Evolutionary conservation across 1,284 basidiomycete genomes (phyloP).

Genomic region (Pseudozyma thailandica): DNA sequence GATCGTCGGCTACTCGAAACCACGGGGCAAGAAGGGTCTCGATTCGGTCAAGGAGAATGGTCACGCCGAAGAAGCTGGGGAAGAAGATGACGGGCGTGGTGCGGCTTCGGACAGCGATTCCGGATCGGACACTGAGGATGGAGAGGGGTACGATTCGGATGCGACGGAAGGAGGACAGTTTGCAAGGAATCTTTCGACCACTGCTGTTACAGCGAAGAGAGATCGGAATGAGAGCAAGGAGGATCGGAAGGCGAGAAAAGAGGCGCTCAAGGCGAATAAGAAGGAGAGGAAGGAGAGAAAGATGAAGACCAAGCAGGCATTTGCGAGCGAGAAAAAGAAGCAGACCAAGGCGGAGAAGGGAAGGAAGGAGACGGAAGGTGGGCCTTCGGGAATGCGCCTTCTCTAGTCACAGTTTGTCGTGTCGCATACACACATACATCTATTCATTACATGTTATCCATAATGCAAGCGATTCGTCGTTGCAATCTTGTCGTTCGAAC

Average conservation of each 20-base stretch:
- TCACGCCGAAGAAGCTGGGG: neutral
- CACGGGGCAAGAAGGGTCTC: constrained; percentile 18
- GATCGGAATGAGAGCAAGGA: constrained; percentile 77
- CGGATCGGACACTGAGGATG: constrained; percentile 41
- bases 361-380: constrained; percentile 50
- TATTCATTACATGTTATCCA: too few relatives aligned
- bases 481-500: too few relatives aligned
- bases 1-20: constrained; percentile 57
- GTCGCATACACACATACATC: neutral
- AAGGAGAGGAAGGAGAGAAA: constrained; percentile 55
- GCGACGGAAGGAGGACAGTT: constrained; percentile 35
- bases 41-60: constrained; percentile 8
- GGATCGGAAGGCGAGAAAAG: constrained; percentile 87
- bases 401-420: constrained; percentile 7
- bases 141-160: constrained; percentile 39
- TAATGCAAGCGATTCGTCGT: too few relatives aligned
- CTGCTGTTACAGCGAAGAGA: constrained; percentile 37
- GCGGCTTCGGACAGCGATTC: constrained; percentile 29
- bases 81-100: constrained; percentile 28
- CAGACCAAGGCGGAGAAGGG: constrained; percentile 52
- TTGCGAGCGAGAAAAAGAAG: constrained; percentile 55
- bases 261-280: constrained; percentile 78
- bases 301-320: constrained; percentile 54
- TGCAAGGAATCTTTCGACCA: constrained; percentile 18
- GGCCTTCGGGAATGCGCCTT: constrained; percentile 44